Conservation (phyloP, 75 land plant species). For the Picea sitchensis region DNA sequence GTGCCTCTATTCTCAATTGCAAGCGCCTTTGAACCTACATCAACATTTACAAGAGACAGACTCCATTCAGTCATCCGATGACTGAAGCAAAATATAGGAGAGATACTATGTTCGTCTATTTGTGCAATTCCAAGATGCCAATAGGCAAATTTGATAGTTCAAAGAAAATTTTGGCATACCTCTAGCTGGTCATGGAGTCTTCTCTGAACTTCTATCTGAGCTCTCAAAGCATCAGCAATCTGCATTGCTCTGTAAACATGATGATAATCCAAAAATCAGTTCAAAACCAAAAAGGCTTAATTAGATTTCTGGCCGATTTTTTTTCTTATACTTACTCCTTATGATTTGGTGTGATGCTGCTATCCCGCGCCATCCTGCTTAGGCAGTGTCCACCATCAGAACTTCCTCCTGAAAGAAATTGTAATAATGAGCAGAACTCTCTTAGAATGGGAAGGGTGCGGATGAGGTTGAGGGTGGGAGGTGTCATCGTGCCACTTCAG, state of each 20-base stretch:
- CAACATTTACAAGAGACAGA: neutral
- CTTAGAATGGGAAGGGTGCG: no score
- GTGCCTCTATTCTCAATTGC: constrained; percentile 45
- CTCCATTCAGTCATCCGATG: neutral
- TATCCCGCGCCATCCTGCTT: neutral
- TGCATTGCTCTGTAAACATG: neutral
- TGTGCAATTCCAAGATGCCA: no score
- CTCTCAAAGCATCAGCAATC: constrained; percentile 9
- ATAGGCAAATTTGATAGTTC: no score
- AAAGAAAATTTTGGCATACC: neutral
- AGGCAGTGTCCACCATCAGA: neutral
- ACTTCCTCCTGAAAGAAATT: neutral
- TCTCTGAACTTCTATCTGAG: constrained; percentile 10
- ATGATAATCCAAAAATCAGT: neutral
- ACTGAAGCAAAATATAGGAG: neutral
- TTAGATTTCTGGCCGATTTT: neutral
- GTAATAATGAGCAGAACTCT: neutral
- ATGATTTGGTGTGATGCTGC: neutral
- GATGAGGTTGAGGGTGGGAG: no score
- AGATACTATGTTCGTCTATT: no score
- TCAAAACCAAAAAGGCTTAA: neutral
- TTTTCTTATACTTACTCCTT: neutral
- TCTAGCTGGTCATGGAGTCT: constrained; percentile 15
- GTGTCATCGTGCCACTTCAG: no score
- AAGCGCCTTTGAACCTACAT: constrained; percentile 40